phyloP scores from a whole-genome alignment of 1,139 yeast genomes.

The Scheffersomyces stambukii region DNA sequence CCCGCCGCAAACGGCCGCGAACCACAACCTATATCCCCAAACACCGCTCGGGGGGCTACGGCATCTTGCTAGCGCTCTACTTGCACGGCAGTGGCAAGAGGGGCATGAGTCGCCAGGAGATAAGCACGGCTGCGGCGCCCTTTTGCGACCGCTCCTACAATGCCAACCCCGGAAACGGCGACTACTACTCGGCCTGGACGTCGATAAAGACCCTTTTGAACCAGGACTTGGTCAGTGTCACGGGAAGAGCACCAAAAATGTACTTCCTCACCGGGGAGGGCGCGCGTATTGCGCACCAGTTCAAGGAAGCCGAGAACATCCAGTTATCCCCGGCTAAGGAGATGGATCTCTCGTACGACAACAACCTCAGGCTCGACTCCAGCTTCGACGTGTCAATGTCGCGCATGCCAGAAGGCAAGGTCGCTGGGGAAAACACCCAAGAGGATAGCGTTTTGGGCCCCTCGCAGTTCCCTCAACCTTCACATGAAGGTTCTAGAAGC shows the following conservation, averaged over 20 bases:
- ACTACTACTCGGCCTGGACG: constrained; percentile 77
- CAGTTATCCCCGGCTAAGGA: constrained; percentile 21
- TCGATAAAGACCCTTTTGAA: constrained; percentile 60
- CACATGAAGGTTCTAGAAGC: constrained; percentile 6
- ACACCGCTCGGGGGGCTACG: constrained; percentile 83
- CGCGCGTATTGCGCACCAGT: constrained; percentile 51
- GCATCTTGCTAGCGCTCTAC: constrained; percentile 64
- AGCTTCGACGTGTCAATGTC: constrained; percentile 9
- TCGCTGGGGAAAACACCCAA: no score
- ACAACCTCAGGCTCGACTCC: constrained; percentile 25
- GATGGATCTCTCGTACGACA: constrained; percentile 30
- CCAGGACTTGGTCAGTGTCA: constrained; percentile 55
- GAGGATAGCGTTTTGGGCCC: no score
- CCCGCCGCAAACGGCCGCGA: constrained; percentile 18
- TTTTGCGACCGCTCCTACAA: constrained; percentile 66
- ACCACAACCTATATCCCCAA: constrained; percentile 57
- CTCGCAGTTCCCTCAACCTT: no score
- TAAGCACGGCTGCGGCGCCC: constrained; percentile 52
- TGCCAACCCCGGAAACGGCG: constrained; percentile 56
- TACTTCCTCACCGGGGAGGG: constrained; percentile 78
- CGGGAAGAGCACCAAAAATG: constrained; percentile 54
- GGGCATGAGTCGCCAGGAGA: constrained; percentile 61
- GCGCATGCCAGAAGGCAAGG: not conserved
- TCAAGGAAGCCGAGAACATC: constrained; percentile 45
- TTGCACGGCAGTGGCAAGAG: constrained; percentile 43